These are phyloP conservation scores for Coffea eugenioides DNA, from an alignment of 257 asterid species.

Conservation along the genomic window DNA sequence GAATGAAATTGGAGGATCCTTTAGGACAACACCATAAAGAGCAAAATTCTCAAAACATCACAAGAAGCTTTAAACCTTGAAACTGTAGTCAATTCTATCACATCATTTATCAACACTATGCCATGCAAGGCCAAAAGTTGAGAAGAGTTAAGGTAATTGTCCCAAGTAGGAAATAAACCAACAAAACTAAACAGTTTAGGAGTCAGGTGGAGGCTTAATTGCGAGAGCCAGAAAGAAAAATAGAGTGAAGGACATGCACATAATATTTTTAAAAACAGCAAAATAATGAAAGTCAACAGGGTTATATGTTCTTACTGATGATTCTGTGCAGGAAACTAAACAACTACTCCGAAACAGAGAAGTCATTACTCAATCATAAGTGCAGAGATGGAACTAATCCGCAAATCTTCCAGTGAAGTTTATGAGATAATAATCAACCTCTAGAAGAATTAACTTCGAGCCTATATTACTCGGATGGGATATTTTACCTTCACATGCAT, in stretches of 20 bases:
- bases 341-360: too few relatives aligned
- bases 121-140: neutral
- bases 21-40: neutral
- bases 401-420: neutral
- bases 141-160: neutral
- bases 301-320: neutral
- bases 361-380: neutral
- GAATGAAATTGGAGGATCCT: neutral
- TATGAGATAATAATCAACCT: neutral
- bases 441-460: neutral
- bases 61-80: neutral
- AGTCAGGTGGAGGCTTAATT: neutral
- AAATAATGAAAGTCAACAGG: neutral
- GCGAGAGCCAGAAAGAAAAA: neutral
- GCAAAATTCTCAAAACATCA: neutral
- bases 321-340: neutral
- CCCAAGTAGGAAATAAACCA: neutral
- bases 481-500: slow-evolving; percentile 84
- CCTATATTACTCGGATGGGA: neutral
- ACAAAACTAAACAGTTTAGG: too few relatives aligned
- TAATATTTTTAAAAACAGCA: too few relatives aligned
- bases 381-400: neutral
- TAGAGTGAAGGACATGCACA: neutral
- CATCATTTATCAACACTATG: neutral
- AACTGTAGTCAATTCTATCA: neutral